Evolutionary conservation across 805 yeast genomes (phyloP).

Genomic region (Cyberlindnera euphorbiae): DNA sequence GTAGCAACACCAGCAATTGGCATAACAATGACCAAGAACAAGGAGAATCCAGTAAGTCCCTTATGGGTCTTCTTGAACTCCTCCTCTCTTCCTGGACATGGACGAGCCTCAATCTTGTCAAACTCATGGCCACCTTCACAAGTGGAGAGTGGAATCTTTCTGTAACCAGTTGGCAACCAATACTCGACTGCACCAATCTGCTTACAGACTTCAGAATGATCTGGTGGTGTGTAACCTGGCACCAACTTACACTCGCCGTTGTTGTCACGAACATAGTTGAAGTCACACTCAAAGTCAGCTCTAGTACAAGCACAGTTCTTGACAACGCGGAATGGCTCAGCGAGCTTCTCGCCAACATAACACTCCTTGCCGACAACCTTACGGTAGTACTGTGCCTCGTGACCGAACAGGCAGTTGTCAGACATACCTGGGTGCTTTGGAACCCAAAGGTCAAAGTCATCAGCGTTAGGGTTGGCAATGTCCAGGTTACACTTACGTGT

Average conservation of each 20-base stretch:
- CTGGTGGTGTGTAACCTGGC: slow-evolving; percentile 64
- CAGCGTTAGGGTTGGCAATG: slow-evolving; percentile 36
- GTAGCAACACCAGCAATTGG: slow-evolving; percentile 51
- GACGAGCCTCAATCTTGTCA: slow-evolving; percentile 56
- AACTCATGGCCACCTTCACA: slow-evolving; percentile 77
- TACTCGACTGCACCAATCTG: slow-evolving; percentile 57
- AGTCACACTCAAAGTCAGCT: slow-evolving; percentile 91
- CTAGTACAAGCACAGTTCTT: slow-evolving; percentile 81
- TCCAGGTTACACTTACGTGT: slow-evolving; percentile 52
- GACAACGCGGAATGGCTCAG: slow-evolving; percentile 48
- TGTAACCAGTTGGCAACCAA: slow-evolving; percentile 88
- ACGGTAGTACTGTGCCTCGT: slow-evolving; percentile 53
- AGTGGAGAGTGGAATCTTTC: slow-evolving; percentile 79
- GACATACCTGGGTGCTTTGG: slow-evolving; percentile 52
- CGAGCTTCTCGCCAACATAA: slow-evolving; percentile 59
- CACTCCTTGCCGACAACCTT: slow-evolving; percentile 57
- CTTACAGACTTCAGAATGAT: slow-evolving; percentile 58
- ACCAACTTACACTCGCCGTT: slow-evolving; percentile 88
- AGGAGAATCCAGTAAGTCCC: slow-evolving; percentile 50
- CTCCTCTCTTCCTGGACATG: slow-evolving; percentile 85
- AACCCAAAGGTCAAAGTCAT: slow-evolving; percentile 62
- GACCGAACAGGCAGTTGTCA: slow-evolving; percentile 66
- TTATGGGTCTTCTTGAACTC: slow-evolving; percentile 52
- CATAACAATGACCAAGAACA: slow-evolving; percentile 48
- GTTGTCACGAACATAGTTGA: slow-evolving; percentile 59